Evolutionary conservation across 2,329 filamentous ascomycete species (phyloP).

Genomic region (Colletotrichum higginsianum): DNA sequence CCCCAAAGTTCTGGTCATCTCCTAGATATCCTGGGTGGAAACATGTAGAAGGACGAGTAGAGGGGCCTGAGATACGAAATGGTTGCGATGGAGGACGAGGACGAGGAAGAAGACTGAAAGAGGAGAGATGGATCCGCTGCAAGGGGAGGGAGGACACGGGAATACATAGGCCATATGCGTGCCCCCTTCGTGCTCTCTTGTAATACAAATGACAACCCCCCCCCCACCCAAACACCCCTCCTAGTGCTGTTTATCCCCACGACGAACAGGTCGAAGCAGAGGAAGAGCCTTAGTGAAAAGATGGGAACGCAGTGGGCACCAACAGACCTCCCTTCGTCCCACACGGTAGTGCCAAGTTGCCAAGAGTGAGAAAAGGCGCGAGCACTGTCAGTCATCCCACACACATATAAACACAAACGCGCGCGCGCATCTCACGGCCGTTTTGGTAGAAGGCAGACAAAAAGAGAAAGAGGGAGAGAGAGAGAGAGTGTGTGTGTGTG

Average conservation of each 20-base stretch:
- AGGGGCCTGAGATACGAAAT: no score
- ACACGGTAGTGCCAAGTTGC: constrained; percentile 1
- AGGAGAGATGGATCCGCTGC: background rate
- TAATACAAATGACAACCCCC: background rate
- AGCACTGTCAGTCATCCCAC: background rate
- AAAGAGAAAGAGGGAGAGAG: no score
- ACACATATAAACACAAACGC: constrained; percentile 10
- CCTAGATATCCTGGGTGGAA: constrained; percentile 25
- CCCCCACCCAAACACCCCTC: no score
- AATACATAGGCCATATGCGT: background rate
- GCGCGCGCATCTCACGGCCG: background rate
- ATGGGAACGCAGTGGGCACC: constrained; percentile 29
- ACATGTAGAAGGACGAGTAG: constrained; percentile 26
- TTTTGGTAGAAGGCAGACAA: background rate
- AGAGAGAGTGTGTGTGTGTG: no score
- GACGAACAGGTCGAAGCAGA: background rate
- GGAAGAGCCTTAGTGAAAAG: background rate
- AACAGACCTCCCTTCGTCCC: constrained; percentile 2
- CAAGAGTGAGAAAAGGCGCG: constrained; percentile 1
- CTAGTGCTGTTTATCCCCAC: background rate
- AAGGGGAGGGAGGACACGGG: no score
- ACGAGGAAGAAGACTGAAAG: background rate
- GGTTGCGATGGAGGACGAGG: background rate
- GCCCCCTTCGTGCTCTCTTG: background rate
- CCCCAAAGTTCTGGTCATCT: constrained; percentile 28